Base-by-base conservation (phyloP, 78 protist species). In the Dictyostelium purpureum region DNA sequence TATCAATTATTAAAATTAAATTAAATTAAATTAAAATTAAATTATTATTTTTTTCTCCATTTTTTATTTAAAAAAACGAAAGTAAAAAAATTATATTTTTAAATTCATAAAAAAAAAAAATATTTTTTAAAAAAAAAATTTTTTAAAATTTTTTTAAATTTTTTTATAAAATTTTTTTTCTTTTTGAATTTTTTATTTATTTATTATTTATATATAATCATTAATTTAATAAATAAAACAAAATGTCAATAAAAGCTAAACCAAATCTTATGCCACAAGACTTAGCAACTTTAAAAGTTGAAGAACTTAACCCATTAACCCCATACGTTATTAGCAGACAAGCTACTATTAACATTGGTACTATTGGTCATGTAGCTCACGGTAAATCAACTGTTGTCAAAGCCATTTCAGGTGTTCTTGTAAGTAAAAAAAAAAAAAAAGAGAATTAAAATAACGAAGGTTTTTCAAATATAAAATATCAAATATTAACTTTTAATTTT, bases 281-380 rank as follows among this genome's bases (percentile, higher is more conserved):
- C 52, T 21, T 93, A 2, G 45, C 37, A 16, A 76, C 91, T 40
- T 38, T 89, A 21, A 93, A 96, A 49, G 85, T 92, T 4, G 40
- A 47, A 12, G 79, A 37, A 63, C 95, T 98, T 11, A 87, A 63
- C 28, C 98, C 99, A 43, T 83, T 97, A 31, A 85, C 97, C 42
- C 98, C 95, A n/a, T 97, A 96, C 40, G 99, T 99, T 35, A 98
- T 99, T 79, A 42, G 87, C 21, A 83, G 99, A 6, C 99, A 99
- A 77, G 99, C 99, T n/a, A 99, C 99, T 0, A 99, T 99, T 63
- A 99, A 98, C 96, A 97, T 99, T 66, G 99, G 99, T 43, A 98
- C 99, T 0, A 98, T 99, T 74, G 99, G 99, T 12, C 99, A 99
- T 57, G 99, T 99, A 47, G 99, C 99, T 11, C 99, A 99, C 96